phyloP scores from a whole-genome alignment of 805 yeast genomes.

The Candida yuanshanica region DNA sequence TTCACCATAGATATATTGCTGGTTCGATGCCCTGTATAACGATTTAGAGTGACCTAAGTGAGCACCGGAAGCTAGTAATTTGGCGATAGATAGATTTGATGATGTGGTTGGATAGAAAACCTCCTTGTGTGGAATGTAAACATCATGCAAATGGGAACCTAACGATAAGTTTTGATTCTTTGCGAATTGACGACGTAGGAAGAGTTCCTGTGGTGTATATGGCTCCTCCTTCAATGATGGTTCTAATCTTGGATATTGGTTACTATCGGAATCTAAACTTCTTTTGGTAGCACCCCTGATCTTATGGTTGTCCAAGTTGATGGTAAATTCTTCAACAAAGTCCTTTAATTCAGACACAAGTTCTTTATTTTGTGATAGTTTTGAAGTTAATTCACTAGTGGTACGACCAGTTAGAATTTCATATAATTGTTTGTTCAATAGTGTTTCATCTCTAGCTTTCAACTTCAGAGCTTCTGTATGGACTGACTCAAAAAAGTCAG shows the following conservation, averaged over 20 bases:
- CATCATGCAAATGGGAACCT: conserved; percentile 58
- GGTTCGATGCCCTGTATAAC: conserved; percentile 73
- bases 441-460: conserved; percentile 10
- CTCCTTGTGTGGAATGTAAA: conserved; percentile 67
- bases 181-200: conserved; percentile 66
- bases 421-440: conserved; percentile 15
- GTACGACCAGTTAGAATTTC: conserved; percentile 21
- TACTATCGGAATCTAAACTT: conserved; percentile 6
- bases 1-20: conserved; percentile 81
- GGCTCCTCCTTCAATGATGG: conserved; percentile 58
- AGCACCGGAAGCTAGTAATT: conserved; percentile 84
- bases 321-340: conserved; percentile 19
- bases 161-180: conserved; percentile 45
- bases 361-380: conserved; percentile 15
- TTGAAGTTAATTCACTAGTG: conserved; percentile 10
- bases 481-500: conserved; percentile 15
- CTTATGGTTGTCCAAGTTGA: conserved; percentile 14
- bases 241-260: conserved; percentile 54
- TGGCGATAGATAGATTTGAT: conserved; percentile 57
- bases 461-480: conserved; percentile 17
- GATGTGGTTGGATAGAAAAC: conserved; percentile 52
- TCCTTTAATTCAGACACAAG: conserved; percentile 15
- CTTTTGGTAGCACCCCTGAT: conserved; percentile 3
- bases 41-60: conserved; percentile 90
- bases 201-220: conserved; percentile 73